Evolutionary conservation across 352 stramenopile genomes (phyloP), one percentile per base, ranked within the genome.

Genomic region (Plasmopara muralis): DNA sequence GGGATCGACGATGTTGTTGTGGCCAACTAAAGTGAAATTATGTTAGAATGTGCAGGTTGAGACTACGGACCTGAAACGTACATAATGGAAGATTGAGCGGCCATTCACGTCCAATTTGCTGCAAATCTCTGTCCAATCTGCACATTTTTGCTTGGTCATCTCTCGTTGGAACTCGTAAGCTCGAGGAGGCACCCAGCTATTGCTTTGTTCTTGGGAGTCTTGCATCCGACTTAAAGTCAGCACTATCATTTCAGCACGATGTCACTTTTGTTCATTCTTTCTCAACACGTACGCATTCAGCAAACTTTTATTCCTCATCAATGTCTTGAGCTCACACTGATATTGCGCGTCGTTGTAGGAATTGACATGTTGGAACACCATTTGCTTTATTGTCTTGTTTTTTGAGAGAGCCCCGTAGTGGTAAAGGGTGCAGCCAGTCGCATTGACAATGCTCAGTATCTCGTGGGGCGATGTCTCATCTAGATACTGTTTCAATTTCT

Each of bases 1-100:
- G 50, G 12, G 9, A 68, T 44, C 2, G 18, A 8, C 0, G 38
- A 50, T 13, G 52, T 42, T 4, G 47, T 66, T 15, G 56, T 51
- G 1, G 64, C 64, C 49, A 66, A 34, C 65, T 61, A 38, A 29
- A 43, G 50, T 35, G 6, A 35, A 5, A 2, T 35, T 12, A 35
- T 12, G 31, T 35, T 25, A 25, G 20, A 25, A 25, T 3, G 3
- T 25, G 20, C n/a, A 49, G 28, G 9, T 18, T 6, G 43, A 25
- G 2, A 48, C 9, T 2, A 46, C 14, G 16, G 38, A 4, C 9
- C 18, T 25, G 29, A 7, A 5, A 39, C 7, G 28, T 37, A 83
- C 78, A 48, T 89, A 89, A 35, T 87, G 75, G 28, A 87, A 62
- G 12, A 84, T 40, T 2, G 75, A 72, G n/a, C 78, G 62, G 0